phyloP scores from a whole-genome alignment of 176 grass and related monocot genomes.

The Aegilops tauschii region DNA sequence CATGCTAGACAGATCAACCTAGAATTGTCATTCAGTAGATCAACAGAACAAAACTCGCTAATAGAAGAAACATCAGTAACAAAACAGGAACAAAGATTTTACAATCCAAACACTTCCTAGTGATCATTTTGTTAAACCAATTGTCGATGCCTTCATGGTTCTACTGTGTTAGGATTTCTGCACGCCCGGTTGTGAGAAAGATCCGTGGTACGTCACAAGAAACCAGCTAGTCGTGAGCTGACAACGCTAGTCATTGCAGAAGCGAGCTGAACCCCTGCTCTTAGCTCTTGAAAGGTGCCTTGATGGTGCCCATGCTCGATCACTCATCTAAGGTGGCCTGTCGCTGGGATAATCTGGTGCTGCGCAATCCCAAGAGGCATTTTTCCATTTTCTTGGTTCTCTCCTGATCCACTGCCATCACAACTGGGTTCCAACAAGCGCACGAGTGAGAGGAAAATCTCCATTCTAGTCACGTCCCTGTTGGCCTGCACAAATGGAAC shows the following conservation, averaged over 20 bases:
- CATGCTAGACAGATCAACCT: constrained; percentile 31
- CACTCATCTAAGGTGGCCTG: constrained; percentile 52
- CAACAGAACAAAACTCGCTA: constrained; percentile 46
- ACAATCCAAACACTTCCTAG: constrained; percentile 44
- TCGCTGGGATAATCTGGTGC: constrained; percentile 66
- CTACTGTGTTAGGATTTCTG: constrained; percentile 50
- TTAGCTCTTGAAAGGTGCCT: constrained; percentile 60
- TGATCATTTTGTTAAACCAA: constrained; percentile 34
- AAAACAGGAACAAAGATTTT: constrained; percentile 36
- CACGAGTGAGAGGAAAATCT: constrained; percentile 79
- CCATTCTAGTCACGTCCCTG: constrained; percentile 73
- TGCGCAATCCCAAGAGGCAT: constrained; percentile 28
- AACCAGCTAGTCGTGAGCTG: constrained; percentile 33
- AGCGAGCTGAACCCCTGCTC: constrained; percentile 50
- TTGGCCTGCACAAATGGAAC: constrained; percentile 50
- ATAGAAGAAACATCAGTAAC: constrained; percentile 24
- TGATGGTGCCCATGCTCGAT: not conserved
- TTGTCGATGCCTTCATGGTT: constrained; percentile 20
- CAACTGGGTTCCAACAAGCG: constrained; percentile 54
- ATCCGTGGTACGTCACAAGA: constrained; percentile 25
- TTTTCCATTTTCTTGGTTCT: constrained; percentile 44
- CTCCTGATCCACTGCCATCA: constrained; percentile 31
- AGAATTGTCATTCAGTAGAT: constrained; percentile 25
- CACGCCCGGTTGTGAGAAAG: constrained; percentile 24
- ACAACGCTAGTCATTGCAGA: constrained; percentile 84